Percentiles rank a stretch among this genome's conserved stretches.
Evolutionary conservation across 805 yeast species (phyloP).

Genomic region (Monosporozyma unispora): DNA sequence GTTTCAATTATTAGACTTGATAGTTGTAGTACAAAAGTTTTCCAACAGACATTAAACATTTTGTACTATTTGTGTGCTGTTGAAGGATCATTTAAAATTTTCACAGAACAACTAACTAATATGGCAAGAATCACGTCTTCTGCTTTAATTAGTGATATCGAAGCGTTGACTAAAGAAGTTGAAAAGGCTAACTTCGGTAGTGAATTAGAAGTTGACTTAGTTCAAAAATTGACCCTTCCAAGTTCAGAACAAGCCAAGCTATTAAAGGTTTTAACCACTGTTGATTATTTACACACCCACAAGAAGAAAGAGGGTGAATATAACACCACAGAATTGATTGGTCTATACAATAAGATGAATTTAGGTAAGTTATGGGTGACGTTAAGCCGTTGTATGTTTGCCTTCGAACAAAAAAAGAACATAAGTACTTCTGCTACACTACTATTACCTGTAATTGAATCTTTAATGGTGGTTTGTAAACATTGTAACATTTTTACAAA

Average conservation of each 20-base stretch:
- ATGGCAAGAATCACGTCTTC: conserved; percentile 55
- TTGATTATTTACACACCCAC: conserved; percentile 66
- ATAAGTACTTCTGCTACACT: conserved; percentile 66
- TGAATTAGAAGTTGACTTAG: conserved; percentile 44
- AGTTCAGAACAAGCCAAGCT: conserved; percentile 84
- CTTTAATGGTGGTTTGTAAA: conserved; percentile 93
- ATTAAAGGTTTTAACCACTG: conserved; percentile 76
- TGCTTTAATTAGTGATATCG: conserved; percentile 46
- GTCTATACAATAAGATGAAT: conserved; percentile 56
- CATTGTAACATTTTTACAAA: conserved; percentile 45
- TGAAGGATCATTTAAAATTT: conserved; percentile 50
- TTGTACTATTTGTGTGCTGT: conserved; percentile 67
- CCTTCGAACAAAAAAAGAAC: conserved; percentile 49
- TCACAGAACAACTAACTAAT: conserved; percentile 57
- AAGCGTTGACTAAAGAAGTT: conserved; percentile 40
- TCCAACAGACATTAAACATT: conserved; percentile 72
- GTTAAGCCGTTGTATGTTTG: conserved; percentile 59
- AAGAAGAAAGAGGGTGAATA: conserved; percentile 19
- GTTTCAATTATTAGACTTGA: conserved; percentile 65
- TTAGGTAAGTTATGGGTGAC: conserved; percentile 82
- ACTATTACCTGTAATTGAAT: conserved; percentile 77
- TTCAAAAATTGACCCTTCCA: conserved; percentile 64
- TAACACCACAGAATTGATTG: conserved; percentile 40
- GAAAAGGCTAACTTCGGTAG: conserved; percentile 30
- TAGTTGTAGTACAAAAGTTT: conserved; percentile 77